Percentiles rank a stretch among this genome's conserved stretches.
phyloP scores from a whole-genome alignment of 2,329 filamentous ascomycete species.

The Aspergillus pseudoglaucus region DNA sequence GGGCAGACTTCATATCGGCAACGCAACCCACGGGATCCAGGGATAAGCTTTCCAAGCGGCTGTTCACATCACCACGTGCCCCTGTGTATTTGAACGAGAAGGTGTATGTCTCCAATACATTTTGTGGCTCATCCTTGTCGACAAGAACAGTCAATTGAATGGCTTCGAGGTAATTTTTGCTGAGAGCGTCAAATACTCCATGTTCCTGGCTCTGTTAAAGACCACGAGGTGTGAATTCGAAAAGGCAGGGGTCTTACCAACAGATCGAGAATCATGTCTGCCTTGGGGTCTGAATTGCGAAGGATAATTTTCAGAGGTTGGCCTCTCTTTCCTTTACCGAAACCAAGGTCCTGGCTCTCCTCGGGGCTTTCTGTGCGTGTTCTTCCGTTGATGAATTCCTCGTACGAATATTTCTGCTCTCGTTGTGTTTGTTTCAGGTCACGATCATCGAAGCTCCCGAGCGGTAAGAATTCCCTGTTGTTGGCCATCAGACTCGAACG shows the following conservation, averaged over 20 bases:
- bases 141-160: constrained; percentile 44
- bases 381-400: constrained; percentile 20
- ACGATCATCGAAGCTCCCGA: constrained; percentile 28
- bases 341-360: constrained; percentile 5
- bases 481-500: constrained; percentile 9
- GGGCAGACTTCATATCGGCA: constrained; percentile 30
- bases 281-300: constrained; percentile 33
- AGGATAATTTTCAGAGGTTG: constrained; percentile 36
- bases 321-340: constrained; percentile 18
- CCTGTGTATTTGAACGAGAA: constrained; percentile 43
- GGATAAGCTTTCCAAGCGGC: constrained; percentile 21
- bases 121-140: constrained; percentile 26
- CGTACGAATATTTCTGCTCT: constrained; percentile 21
- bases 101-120: constrained; percentile 46
- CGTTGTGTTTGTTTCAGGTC: constrained; percentile 22
- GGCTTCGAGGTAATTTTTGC: constrained; percentile 36
- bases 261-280: constrained; percentile 41
- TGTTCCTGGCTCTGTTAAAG: constrained; percentile 38
- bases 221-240: not conserved
- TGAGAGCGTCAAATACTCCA: constrained; percentile 43
- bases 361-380: constrained; percentile 3
- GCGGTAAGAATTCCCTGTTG: constrained; percentile 27
- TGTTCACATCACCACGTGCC: constrained; percentile 23
- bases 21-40: constrained; percentile 23
- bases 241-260: constrained; percentile 32